Evolutionary conservation across 2,329 filamentous ascomycete genomes (phyloP).

Genomic region (Onygenales sp.): DNA sequence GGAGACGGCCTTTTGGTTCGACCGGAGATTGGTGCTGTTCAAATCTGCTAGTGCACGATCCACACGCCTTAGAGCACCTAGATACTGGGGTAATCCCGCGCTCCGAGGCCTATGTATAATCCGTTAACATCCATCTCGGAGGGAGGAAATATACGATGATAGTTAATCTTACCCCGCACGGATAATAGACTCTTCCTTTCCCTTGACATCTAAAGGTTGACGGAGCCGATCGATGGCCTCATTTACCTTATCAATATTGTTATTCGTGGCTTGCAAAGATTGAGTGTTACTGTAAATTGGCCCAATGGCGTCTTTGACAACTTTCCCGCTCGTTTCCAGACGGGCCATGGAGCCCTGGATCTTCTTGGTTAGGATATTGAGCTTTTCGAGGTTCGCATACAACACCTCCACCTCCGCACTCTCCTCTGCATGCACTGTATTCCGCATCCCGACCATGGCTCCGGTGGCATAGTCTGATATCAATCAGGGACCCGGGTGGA

Average conservation of each 20-base stretch:
- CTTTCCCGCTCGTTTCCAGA: slow-evolving; percentile 79
- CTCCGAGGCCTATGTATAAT: slow-evolving; percentile 54
- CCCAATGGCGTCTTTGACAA: slow-evolving; percentile 82
- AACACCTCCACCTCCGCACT: slow-evolving; percentile 59
- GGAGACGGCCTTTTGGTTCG: slow-evolving; percentile 79
- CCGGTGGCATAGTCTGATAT: not conserved
- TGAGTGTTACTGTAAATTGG: slow-evolving; percentile 90
- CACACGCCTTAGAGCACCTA: slow-evolving; percentile 80
- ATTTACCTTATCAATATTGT: slow-evolving; percentile 79
- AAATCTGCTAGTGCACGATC: slow-evolving; percentile 77
- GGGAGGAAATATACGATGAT: not conserved
- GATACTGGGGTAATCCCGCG: slow-evolving; percentile 72
- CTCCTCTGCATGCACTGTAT: slow-evolving; percentile 54
- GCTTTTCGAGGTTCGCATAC: slow-evolving; percentile 73
- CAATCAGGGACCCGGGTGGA: not conserved
- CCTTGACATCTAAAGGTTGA: slow-evolving; percentile 86
- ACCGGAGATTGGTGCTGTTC: slow-evolving; percentile 78
- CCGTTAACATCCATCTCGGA: not conserved
- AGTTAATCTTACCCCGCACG: slow-evolving; percentile 52
- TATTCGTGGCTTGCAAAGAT: slow-evolving; percentile 74
- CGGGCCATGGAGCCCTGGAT: slow-evolving; percentile 80
- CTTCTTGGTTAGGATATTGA: slow-evolving; percentile 86
- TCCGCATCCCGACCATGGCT: slow-evolving; percentile 46
- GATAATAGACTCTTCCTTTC: slow-evolving; percentile 84
- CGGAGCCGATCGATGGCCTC: slow-evolving; percentile 79